Percentiles rank a stretch among this genome's conserved stretches.
Conservation (phyloP, 352 stramenopile species). For the Globisporangium sylvaticum region DNA sequence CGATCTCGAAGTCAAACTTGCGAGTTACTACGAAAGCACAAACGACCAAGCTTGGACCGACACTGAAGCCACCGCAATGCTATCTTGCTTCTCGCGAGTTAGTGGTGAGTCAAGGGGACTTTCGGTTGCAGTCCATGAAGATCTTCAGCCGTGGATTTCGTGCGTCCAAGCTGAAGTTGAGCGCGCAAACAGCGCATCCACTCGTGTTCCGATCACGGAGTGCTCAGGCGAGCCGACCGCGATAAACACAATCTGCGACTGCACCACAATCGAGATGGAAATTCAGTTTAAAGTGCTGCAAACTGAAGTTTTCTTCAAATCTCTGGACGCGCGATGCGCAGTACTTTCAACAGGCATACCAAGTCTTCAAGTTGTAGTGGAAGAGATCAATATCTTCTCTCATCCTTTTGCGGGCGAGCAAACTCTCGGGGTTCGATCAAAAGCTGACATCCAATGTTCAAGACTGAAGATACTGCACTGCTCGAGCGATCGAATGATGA, state of each 20-base stretch:
- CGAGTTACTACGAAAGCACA: neutral
- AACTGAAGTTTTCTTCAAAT: constrained; percentile 31
- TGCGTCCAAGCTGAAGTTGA: constrained; percentile 12
- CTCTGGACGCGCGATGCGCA: constrained; percentile 30
- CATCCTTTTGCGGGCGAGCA: constrained; percentile 54
- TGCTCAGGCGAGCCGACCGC: neutral
- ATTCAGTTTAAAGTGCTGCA: constrained; percentile 60
- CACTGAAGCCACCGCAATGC: neutral
- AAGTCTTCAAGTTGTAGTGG: constrained; percentile 33
- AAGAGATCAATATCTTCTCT: constrained; percentile 53
- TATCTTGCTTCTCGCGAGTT: constrained; percentile 7
- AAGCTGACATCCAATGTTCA: constrained; percentile 57
- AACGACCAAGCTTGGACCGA: neutral
- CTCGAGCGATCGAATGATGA: constrained; percentile 15
- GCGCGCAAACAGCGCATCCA: too few relatives aligned
- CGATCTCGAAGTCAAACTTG: constrained; percentile 15
- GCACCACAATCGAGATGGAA: constrained; percentile 38
- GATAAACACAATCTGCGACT: constrained; percentile 6
- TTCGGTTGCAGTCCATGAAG: neutral
- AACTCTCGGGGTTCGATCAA: constrained; percentile 54
- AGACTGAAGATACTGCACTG: constrained; percentile 48
- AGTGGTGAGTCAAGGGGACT: constrained; percentile 12
- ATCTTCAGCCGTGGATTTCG: constrained; percentile 19
- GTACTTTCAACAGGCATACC: constrained; percentile 50
- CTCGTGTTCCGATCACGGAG: neutral